Conservation (phyloP, 176 grass and related monocot genomes). For the Guadua angustifolia region DNA sequence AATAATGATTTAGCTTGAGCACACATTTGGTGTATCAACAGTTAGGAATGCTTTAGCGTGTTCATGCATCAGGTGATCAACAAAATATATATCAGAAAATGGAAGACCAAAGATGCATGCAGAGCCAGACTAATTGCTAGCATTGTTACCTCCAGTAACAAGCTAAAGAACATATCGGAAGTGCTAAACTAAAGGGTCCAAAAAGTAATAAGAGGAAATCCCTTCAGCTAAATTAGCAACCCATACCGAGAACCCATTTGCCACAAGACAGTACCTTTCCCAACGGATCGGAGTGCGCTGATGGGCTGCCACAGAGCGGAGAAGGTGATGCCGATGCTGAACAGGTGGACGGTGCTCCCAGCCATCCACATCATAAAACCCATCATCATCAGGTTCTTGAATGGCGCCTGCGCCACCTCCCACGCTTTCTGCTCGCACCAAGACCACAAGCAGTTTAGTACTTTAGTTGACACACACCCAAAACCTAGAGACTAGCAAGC, state of each 20-base stretch:
- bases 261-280: conserved; percentile 63
- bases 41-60: background rate
- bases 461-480: conserved; percentile 1
- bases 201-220: background rate
- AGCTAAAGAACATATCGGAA: background rate
- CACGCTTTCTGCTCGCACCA: conserved; percentile 80
- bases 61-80: background rate
- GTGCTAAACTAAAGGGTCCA: background rate
- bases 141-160: background rate
- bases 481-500: conserved; percentile 5
- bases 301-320: conserved; percentile 91
- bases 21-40: background rate
- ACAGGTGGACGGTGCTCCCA: conserved; percentile 90
- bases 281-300: conserved; percentile 72
- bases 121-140: background rate
- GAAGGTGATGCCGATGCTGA: conserved; percentile 99
- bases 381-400: conserved; percentile 99
- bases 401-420: conserved; percentile 93
- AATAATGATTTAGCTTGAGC: conserved; percentile 1
- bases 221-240: background rate
- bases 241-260: background rate
- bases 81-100: conserved; percentile 5
- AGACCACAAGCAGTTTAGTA: conserved; percentile 2
- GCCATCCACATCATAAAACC: conserved; percentile 99
- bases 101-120: background rate